phyloP scores from a whole-genome alignment of 495 filamentous ascomycete species.

The Penicillium diatomitis region DNA sequence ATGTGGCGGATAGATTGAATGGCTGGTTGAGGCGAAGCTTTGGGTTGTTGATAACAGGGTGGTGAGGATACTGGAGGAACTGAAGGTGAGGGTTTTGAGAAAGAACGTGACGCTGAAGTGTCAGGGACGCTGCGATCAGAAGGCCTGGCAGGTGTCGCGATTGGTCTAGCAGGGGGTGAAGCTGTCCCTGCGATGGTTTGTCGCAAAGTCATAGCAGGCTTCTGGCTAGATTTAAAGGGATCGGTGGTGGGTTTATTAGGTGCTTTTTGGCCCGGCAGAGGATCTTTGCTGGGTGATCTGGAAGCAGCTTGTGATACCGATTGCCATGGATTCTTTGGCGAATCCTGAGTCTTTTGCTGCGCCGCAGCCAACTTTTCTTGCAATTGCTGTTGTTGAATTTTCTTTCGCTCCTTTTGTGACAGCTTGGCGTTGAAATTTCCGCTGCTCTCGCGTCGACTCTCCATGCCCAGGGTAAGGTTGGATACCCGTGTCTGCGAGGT shows the following conservation, averaged over 20 bases:
- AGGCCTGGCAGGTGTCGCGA: slow-evolving; percentile 19
- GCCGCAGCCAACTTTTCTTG: slow-evolving; percentile 40
- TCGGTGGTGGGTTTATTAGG: slow-evolving; percentile 10
- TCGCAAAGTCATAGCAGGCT: slow-evolving; percentile 50
- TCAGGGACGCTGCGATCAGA: slow-evolving; percentile 20
- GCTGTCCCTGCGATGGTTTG: slow-evolving; percentile 51
- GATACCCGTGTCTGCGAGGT: slow-evolving; percentile 54
- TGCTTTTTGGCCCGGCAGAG: slow-evolving; percentile 16
- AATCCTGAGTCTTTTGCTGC: slow-evolving; percentile 39
- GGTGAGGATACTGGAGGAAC: slow-evolving; percentile 8
- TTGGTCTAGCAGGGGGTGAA: slow-evolving; percentile 21
- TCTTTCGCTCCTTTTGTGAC: slow-evolving; percentile 88
- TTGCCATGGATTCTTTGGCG: slow-evolving; percentile 66
- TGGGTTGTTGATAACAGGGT: slow-evolving; percentile 10
- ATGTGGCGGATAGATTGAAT: slow-evolving; percentile 44
- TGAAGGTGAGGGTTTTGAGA: slow-evolving; percentile 15
- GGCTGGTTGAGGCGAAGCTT: slow-evolving; percentile 21
- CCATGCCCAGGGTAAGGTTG: slow-evolving; percentile 63
- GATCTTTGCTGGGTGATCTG: slow-evolving; percentile 8
- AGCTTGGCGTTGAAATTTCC: slow-evolving; percentile 44
- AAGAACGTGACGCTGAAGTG: slow-evolving; percentile 12
- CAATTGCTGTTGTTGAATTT: slow-evolving; percentile 58
- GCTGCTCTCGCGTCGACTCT: slow-evolving; percentile 31
- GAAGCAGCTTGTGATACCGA: slow-evolving; percentile 23
- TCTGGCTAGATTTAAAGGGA: slow-evolving; percentile 24